Evolutionary conservation across 1,139 yeast species (phyloP), one percentile per base, ranked within the genome.

Genomic region (Protomyces lactucae-debilis): DNA sequence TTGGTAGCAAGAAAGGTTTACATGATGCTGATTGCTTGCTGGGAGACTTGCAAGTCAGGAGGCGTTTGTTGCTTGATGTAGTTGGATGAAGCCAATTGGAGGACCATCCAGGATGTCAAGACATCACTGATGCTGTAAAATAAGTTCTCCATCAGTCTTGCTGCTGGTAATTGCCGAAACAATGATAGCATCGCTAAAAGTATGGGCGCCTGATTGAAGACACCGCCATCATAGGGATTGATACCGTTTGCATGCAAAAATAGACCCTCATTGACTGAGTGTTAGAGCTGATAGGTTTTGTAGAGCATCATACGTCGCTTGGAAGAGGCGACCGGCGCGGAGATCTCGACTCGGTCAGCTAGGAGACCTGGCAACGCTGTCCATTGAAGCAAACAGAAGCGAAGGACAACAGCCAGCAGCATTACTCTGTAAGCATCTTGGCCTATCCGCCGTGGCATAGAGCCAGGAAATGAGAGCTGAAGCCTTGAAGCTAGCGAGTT

Each of bases 161-260:
- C 35, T 5, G 21, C 10, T 6, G 63, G 63, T 14, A 59, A 40
- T 18, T 35, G 69, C 4, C 80, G 77, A 40, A 69, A 63, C n/a
- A 66, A 18, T 10, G 67, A 51, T 23, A 70, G 52, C 28, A 70
- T 28, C 3, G 60, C 60, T 28, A 61, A 37, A 28, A 66, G 21
- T 28, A 68, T 25, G 18, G 67, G 64, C 14, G 64, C 60, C 32
- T 90, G 95, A 73, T 91, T 95, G 57, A 87, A 89, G 37, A 89
- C 85, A 1, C 96, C 96, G 21, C 96, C 96, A 67, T 84, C 84
- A 71, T 91, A 92, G 4, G 92, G 84, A 66, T 86, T 81, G 57
- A 87, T 79, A 14, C 80, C 80, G 68, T 85, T 82, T n/a, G 79
- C 74, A 65, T 83, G 76, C 68, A 88, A 82, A 72, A 83, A 91